Evolutionary conservation across 768 basidiomycete species (phyloP).

Genomic region (Lentinus brumalis): DNA sequence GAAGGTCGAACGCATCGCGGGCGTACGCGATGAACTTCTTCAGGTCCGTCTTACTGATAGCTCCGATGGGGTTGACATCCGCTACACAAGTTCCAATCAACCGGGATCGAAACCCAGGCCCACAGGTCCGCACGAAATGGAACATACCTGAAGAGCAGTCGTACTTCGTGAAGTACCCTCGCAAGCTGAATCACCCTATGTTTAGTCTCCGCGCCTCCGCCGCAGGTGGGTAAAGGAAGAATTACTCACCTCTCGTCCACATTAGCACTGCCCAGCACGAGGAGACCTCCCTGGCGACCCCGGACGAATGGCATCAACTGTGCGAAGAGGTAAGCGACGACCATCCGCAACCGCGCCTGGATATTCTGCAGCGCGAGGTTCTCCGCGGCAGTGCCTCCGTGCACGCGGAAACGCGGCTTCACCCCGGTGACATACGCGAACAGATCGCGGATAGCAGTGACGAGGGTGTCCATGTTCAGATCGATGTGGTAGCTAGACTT

Average conservation of each 20-base stretch:
- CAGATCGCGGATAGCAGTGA: slow-evolving; percentile 79
- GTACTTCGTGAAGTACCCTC: slow-evolving; percentile 97
- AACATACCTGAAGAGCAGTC: slow-evolving; percentile 85
- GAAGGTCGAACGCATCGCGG: slow-evolving; percentile 74
- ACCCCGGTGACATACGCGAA: slow-evolving; percentile 81
- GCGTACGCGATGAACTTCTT: slow-evolving; percentile 95
- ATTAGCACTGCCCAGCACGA: slow-evolving; percentile 97
- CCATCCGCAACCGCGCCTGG: slow-evolving; percentile 92
- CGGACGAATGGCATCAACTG: slow-evolving; percentile 93
- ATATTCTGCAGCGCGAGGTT: slow-evolving; percentile 98
- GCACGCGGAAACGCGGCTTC: slow-evolving; percentile 75
- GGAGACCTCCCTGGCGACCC: slow-evolving; percentile 79
- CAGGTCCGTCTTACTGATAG: slow-evolving; percentile 95
- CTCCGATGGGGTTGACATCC: slow-evolving; percentile 98
- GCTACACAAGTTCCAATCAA: slow-evolving; percentile 46
- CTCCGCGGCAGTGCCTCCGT: slow-evolving; percentile 86
- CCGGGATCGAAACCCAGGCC: not conserved
- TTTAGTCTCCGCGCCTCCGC: no score
- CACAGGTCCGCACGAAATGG: not conserved
- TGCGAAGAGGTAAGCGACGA: slow-evolving; percentile 91
- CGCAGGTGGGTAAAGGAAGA: not conserved
- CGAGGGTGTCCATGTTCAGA: slow-evolving; percentile 93
- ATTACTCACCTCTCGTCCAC: slow-evolving; percentile 88
- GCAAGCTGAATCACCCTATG: slow-evolving; percentile 57
- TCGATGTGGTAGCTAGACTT: slow-evolving; percentile 82